Evolutionary conservation across 208 protist species (phyloP).

Genomic region (Blastocrithidia nonstop): DNA sequence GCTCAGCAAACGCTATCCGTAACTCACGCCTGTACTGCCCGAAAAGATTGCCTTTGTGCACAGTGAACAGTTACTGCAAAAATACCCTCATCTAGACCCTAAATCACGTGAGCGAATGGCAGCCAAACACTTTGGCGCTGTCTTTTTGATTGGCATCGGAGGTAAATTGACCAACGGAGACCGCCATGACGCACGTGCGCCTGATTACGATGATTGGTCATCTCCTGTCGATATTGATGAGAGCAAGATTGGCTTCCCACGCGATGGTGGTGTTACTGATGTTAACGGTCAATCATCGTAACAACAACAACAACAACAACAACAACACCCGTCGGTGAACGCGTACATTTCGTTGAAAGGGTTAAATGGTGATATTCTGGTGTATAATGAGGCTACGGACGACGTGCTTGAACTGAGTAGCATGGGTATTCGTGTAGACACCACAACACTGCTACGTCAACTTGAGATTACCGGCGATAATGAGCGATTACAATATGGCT

Average conservation of each 20-base stretch:
- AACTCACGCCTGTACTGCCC: constrained; percentile 36
- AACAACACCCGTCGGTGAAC: constrained; percentile 20
- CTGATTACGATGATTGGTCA: constrained; percentile 89
- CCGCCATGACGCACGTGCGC: constrained; percentile 66
- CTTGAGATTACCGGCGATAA: constrained; percentile 47
- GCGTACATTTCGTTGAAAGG: constrained; percentile 34
- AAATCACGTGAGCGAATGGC: constrained; percentile 71
- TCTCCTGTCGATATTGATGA: constrained; percentile 32
- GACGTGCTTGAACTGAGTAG: constrained; percentile 77
- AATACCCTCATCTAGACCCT: constrained; percentile 62
- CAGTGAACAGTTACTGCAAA: constrained; percentile 59
- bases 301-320: too few species aligned
- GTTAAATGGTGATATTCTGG: constrained; percentile 84
- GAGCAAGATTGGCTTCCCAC: constrained; percentile 15
- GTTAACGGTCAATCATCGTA: too few species aligned
- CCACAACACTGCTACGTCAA: constrained; percentile 58
- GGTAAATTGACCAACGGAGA: constrained; percentile 62
- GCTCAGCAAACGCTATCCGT: constrained; percentile 27
- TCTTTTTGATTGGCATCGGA: constrained; percentile 85
- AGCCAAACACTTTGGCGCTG: constrained; percentile 61
- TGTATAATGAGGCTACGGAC: constrained; percentile 73
- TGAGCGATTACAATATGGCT: constrained; percentile 38
- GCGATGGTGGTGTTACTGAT: constrained; percentile 6
- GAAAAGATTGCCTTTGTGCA: constrained; percentile 76
- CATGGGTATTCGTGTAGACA: constrained; percentile 87